Evolutionary conservation across 352 stramenopile species (phyloP).

Genomic region (Pythium apleroticum): DNA sequence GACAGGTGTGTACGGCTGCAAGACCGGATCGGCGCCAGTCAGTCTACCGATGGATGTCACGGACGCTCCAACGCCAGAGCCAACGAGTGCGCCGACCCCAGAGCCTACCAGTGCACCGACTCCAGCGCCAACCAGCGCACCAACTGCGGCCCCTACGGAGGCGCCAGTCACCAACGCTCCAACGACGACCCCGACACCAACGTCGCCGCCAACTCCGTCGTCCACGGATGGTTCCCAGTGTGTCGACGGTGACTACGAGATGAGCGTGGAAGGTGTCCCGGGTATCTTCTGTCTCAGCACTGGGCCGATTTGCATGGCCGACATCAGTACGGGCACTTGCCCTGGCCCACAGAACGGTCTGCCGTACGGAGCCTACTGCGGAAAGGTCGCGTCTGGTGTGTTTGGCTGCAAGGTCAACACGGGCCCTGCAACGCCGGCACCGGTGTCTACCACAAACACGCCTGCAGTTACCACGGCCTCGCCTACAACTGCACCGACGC

Average conservation of each 20-base stretch:
- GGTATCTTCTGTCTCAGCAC: constrained; percentile 20
- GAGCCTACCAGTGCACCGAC: background rate
- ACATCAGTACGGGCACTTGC: constrained; percentile 11
- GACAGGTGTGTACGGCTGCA: constrained; percentile 17
- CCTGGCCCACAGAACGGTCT: constrained; percentile 19
- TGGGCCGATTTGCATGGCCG: constrained; percentile 12
- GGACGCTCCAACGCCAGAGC: background rate
- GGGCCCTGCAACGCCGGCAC: background rate
- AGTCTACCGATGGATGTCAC: background rate
- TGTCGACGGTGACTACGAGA: background rate
- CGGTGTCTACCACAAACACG: background rate
- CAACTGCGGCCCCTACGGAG: background rate
- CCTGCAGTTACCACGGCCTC: background rate
- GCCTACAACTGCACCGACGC: background rate
- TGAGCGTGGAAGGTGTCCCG: constrained; percentile 14
- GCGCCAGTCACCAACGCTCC: background rate
- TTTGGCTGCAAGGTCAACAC: constrained; percentile 21
- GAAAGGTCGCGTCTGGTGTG: constrained; percentile 12
- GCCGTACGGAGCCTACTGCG: constrained; percentile 17
- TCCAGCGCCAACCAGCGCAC: too few species aligned
- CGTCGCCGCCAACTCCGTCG: background rate
- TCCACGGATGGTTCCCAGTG: constrained; percentile 8
- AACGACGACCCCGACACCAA: background rate
- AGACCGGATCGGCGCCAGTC: background rate
- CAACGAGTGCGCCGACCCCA: background rate